Evolutionary conservation across 768 basidiomycete genomes (phyloP).

Genomic region (Termitomyces sp.): DNA sequence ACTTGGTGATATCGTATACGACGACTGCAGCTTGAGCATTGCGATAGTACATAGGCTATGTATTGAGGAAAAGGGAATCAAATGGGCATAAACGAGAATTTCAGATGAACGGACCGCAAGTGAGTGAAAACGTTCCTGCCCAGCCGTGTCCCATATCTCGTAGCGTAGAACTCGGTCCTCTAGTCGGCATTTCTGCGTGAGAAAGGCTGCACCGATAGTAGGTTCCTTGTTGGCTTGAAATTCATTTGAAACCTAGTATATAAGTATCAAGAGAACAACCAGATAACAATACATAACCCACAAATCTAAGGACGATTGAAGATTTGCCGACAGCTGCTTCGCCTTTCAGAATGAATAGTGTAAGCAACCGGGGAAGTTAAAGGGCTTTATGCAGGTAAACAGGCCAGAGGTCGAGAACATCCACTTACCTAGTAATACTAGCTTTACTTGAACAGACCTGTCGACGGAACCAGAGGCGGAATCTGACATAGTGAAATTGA

Average conservation of each 20-base stretch:
- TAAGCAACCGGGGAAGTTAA: constrained; percentile 1
- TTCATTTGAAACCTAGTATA: constrained; percentile 81
- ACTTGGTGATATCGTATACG: constrained; percentile 97
- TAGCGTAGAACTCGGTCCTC: constrained; percentile 92
- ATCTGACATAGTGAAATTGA: constrained; percentile 56
- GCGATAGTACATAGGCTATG: constrained; percentile 96
- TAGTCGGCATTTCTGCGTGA: constrained; percentile 91
- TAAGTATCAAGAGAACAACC: constrained; percentile 13
- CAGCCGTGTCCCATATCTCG: constrained; percentile 98
- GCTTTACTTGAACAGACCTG: constrained; percentile 96
- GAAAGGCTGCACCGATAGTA: constrained; percentile 94
- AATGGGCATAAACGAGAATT: constrained; percentile 6
- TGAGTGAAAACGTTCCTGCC: constrained; percentile 96
- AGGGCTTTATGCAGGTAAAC: background rate
- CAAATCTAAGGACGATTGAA: constrained; percentile 96
- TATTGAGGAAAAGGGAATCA: constrained; percentile 22
- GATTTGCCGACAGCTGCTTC: constrained; percentile 99
- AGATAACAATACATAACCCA: constrained; percentile 33
- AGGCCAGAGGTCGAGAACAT: constrained; percentile 4
- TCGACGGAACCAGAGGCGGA: constrained; percentile 69
- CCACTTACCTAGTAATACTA: constrained; percentile 84
- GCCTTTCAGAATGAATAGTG: constrained; percentile 44
- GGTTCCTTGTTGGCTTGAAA: constrained; percentile 99
- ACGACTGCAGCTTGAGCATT: constrained; percentile 98
- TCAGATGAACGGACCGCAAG: constrained; percentile 63